Conservation (phyloP, 371 early-diverging fungal genomes). For the Saksenaea oblongispora region DNA sequence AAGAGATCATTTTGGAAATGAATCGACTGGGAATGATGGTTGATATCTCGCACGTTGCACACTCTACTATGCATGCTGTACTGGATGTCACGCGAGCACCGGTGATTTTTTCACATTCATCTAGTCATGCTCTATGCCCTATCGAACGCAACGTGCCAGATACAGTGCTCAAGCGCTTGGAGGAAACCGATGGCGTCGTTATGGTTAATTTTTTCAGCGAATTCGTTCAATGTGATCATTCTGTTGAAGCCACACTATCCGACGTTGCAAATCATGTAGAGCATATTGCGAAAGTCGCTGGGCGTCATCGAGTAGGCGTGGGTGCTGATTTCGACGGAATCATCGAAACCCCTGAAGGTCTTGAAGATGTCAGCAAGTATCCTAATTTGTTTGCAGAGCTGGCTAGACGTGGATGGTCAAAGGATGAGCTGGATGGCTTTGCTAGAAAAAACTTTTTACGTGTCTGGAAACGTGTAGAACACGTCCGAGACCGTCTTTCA, state of each 20-base stretch:
- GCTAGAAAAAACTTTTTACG: slow-evolving; percentile 57
- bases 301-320: slow-evolving; percentile 59
- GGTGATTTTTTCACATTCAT: slow-evolving; percentile 65
- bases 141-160: slow-evolving; percentile 73
- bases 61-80: slow-evolving; percentile 63
- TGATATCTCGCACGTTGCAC: slow-evolving; percentile 67
- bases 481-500: slow-evolving; percentile 31
- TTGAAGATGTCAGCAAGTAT: slow-evolving; percentile 69
- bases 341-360: slow-evolving; percentile 49
- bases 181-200: slow-evolving; percentile 64
- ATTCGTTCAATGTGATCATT: slow-evolving; percentile 50
- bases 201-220: slow-evolving; percentile 63
- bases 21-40: slow-evolving; percentile 75
- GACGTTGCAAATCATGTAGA: slow-evolving; percentile 66
- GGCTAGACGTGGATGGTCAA: slow-evolving; percentile 58
- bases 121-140: slow-evolving; percentile 53
- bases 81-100: slow-evolving; percentile 58
- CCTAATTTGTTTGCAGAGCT: slow-evolving; percentile 65
- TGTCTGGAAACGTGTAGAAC: slow-evolving; percentile 52
- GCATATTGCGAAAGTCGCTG: slow-evolving; percentile 56
- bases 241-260: slow-evolving; percentile 42
- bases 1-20: slow-evolving; percentile 61
- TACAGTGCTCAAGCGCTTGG: slow-evolving; percentile 47
- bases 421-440: slow-evolving; percentile 56
- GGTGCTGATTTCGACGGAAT: slow-evolving; percentile 74